These are phyloP conservation scores for Solanum hybrid DNA, from an alignment of 305 asterid genomes.

Conservation along the genomic window DNA sequence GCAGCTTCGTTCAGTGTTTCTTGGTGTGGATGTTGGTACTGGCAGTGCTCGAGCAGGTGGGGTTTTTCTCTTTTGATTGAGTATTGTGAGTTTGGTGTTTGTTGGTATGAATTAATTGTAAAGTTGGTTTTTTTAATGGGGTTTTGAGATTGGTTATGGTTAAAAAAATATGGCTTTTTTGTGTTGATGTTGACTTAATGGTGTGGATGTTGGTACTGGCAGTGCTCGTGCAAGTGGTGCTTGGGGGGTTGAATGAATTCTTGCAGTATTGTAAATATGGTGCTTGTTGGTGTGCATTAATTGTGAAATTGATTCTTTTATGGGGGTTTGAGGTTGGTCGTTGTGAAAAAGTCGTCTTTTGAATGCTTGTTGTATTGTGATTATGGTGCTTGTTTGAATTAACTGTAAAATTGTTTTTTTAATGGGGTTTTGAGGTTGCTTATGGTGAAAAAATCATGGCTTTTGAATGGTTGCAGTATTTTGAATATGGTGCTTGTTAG, in stretches of 20 bases:
- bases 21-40: slow-evolving; percentile 96
- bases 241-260: background rate
- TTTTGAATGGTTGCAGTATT: background rate
- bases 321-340: background rate
- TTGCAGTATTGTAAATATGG: background rate
- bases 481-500: background rate
- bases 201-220: background rate
- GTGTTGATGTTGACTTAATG: background rate
- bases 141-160: background rate
- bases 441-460: background rate
- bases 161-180: background rate
- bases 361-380: background rate
- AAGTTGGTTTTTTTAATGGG: background rate
- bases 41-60: slow-evolving; percentile 98
- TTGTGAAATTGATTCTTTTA: background rate
- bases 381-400: background rate
- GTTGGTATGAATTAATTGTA: background rate
- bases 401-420: background rate
- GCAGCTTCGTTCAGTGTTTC: slow-evolving; percentile 40
- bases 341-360: background rate
- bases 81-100: background rate
- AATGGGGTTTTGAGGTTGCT: background rate
- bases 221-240: background rate
- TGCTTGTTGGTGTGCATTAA: background rate
- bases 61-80: background rate